phyloP scores from a whole-genome alignment of 371 early-diverging fungal genomes.

The Homolaphlyctis polyrhiza region DNA sequence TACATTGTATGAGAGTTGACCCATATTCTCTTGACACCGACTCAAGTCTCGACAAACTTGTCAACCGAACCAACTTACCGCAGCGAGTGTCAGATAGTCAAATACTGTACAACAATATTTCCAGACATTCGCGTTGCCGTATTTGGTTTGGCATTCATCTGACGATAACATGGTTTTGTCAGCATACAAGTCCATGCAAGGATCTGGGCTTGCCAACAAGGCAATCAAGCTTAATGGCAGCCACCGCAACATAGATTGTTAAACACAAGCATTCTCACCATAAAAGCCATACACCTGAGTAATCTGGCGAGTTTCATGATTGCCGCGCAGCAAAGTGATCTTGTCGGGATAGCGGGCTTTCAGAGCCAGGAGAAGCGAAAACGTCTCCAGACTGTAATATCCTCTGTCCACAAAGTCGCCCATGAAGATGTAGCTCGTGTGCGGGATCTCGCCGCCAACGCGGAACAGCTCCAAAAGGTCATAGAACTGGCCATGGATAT shows the following conservation, averaged over 20 bases:
- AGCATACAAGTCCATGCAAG: not conserved
- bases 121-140: constrained; percentile 98
- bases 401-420: constrained; percentile 99
- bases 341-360: constrained; percentile 97
- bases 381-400: constrained; percentile 97
- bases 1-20: not conserved
- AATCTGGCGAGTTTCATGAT: constrained; percentile 98
- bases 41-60: not conserved
- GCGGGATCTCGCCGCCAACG: constrained; percentile 95
- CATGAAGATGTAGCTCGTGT: constrained; percentile 98
- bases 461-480: constrained; percentile 97
- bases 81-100: constrained; percentile 97
- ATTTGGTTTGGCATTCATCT: constrained; percentile 97
- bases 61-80: constrained; percentile 48
- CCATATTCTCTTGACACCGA: not conserved
- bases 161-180: not conserved
- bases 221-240: not conserved
- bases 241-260: not conserved
- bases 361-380: constrained; percentile 86
- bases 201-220: no score
- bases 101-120: constrained; percentile 98
- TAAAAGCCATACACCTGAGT: constrained; percentile 99
- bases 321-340: constrained; percentile 96
- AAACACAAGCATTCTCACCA: constrained; percentile 32
- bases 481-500: constrained; percentile 99